Conservation (phyloP, 495 filamentous ascomycete genomes). For the Hypoxylon intermedium region DNA sequence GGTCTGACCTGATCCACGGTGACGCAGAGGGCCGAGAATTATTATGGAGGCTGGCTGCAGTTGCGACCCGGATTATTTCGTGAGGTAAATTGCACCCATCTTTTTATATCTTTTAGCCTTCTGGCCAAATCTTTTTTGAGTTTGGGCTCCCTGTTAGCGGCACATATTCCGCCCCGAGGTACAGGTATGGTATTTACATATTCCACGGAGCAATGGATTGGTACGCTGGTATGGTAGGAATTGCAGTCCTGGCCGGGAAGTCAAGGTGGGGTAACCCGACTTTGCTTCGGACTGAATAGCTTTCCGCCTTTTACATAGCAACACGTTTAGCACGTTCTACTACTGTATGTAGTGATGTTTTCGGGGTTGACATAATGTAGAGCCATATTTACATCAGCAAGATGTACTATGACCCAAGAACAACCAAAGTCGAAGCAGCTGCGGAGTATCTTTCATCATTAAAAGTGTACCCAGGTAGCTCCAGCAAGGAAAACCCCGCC, state of each 20-base stretch:
- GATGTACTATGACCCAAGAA: not conserved
- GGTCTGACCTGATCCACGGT: constrained; percentile 32
- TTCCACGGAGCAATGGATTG: constrained; percentile 18
- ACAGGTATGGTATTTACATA: no score
- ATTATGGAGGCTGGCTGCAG: constrained; percentile 21
- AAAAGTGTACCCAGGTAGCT: constrained; percentile 4
- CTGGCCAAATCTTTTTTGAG: constrained; percentile 1
- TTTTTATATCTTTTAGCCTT: not conserved
- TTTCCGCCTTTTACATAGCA: constrained; percentile 7
- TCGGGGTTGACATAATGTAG: no score
- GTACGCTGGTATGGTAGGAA: no score
- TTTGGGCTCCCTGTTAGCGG: not conserved
- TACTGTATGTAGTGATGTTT: no score
- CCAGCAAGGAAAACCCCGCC: constrained; percentile 10
- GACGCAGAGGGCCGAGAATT: constrained; percentile 35
- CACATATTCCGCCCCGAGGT: constrained; percentile 3
- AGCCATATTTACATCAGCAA: not conserved
- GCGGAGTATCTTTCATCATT: constrained; percentile 30
- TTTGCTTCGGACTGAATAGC: not conserved
- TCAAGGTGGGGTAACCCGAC: constrained; percentile 31
- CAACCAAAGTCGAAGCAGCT: constrained; percentile 17
- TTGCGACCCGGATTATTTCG: constrained; percentile 33
- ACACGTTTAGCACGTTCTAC: not conserved
- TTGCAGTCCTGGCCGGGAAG: constrained; percentile 11
- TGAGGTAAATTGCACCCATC: constrained; percentile 8